Base-by-base conservation (phyloP, 2,329 filamentous ascomycete species). In the Trichoderma endophyticum region DNA sequence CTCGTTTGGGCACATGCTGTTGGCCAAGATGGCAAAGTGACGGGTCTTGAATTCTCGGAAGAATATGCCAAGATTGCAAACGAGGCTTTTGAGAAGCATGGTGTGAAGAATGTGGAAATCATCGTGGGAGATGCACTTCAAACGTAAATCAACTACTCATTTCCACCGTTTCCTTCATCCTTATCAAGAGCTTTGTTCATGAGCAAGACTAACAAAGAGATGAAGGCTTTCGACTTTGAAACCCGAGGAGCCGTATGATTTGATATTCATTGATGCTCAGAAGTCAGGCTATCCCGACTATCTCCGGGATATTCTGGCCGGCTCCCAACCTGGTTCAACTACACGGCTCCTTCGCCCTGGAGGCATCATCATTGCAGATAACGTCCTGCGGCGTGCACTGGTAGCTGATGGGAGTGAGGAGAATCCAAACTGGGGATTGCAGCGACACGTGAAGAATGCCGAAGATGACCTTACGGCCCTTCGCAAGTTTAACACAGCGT, bases 301-400 rank as follows among this genome's bases (percentile, higher is more conserved):
- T 75, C 81, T 86, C 30, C 71, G 77, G 15, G 78, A 80, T 12
- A 82, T 86, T 65, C 79, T 86, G 21, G 78, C 78, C 36, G 76
- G 78, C 71, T 86, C 84, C 6, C 73, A 73, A 32, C 79, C 83
- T 1, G 80, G 78, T 5, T 71, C 75, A 5, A 28, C 76, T 6
- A 75, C 73, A 5, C 80, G 84, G 5, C 81, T 87, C 30, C 79
- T 87, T 39, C 80, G 82, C 1, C 75, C 79, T 7, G 83, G 82
- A 15, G 85, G 84, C 3, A 75, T 87, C 64, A 83, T 88, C 72
- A 79, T 87, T 5, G 85, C 83, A 1, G 86, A 88, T 76, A 88
- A 88, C 71, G 81, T 85, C 63, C 81, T 88, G 36, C 83, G 83
- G 3, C 78, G 79, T 3, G 85, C 80, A 9, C 78, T 86, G 6